A percentile compares a stretch with the other conserved stretches of the same genome.
Conservation (phyloP, 345 rosid species). For the Citrus hindsii region DNA sequence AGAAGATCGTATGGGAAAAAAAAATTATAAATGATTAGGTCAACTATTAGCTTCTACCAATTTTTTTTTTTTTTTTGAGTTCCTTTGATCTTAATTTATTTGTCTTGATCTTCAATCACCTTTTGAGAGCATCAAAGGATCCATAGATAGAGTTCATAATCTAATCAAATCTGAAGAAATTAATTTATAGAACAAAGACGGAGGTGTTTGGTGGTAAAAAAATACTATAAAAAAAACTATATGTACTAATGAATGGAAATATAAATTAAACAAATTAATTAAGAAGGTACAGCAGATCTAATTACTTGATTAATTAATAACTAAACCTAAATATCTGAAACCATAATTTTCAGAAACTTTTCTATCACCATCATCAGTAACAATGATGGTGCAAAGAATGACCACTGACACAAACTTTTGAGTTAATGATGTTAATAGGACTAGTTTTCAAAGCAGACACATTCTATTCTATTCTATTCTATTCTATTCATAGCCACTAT, state of each 20-base stretch:
- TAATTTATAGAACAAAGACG: neutral
- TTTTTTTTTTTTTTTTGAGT: neutral
- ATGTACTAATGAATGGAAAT: neutral
- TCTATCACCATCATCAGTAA: conserved; percentile 39
- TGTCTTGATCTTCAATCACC: neutral
- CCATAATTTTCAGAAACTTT: conserved; percentile 8
- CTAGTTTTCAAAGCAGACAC: neutral
- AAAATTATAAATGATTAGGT: neutral
- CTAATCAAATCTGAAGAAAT: neutral
- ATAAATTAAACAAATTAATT: neutral
- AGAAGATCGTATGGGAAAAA: neutral
- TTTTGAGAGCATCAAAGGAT: conserved; percentile 4
- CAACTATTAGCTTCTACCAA: neutral
- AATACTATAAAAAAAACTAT: neutral
- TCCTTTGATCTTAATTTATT: neutral
- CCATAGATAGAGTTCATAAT: neutral
- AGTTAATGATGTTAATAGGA: conserved; percentile 25
- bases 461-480: neutral
- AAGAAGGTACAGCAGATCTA: neutral
- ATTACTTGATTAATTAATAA: neutral
- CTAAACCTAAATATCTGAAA: conserved; percentile 6
- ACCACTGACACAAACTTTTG: conserved; percentile 16
- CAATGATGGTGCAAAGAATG: conserved; percentile 20
- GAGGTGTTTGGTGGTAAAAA: neutral
- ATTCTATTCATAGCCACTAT: neutral